A percentile compares a stretch with the other conserved stretches of the same genome.
Evolutionary conservation across 805 yeast genomes (phyloP).

Genomic region (Peterozyma toletana): DNA sequence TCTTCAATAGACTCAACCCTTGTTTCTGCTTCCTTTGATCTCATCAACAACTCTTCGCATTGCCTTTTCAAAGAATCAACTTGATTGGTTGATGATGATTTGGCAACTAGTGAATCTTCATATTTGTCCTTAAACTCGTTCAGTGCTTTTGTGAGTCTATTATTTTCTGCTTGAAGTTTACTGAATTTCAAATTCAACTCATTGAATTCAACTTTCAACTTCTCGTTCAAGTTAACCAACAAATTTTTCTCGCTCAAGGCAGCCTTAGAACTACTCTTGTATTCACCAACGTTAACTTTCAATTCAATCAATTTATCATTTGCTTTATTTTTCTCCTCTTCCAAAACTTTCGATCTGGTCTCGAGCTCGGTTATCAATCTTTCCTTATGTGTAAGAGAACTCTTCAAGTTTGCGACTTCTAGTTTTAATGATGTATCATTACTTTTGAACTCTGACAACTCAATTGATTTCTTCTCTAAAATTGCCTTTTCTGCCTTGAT

Average conservation of each 20-base stretch:
- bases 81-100: conserved; percentile 24
- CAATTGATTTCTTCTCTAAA: conserved; percentile 19
- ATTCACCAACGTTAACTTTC: conserved; percentile 32
- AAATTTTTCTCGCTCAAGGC: conserved; percentile 31
- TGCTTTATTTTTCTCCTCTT: conserved; percentile 30
- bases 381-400: conserved; percentile 39
- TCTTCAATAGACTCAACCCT: conserved; percentile 68
- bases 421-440: conserved; percentile 38
- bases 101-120: conserved; percentile 25
- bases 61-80: conserved; percentile 52
- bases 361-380: conserved; percentile 30
- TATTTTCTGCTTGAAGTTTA: conserved; percentile 36
- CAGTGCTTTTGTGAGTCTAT: conserved; percentile 28
- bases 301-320: conserved; percentile 30
- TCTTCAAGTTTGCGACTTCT: conserved; percentile 38
- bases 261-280: conserved; percentile 26
- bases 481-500: conserved; percentile 29
- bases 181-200: conserved; percentile 28
- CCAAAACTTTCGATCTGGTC: conserved; percentile 25
- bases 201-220: conserved; percentile 20
- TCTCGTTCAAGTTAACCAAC: conserved; percentile 35
- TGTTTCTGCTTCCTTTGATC: conserved; percentile 55
- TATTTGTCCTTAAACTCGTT: conserved; percentile 32
- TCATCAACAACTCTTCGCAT: conserved; percentile 63
- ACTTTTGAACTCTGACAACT: conserved; percentile 29